phyloP scores from a whole-genome alignment of 352 stramenopile genomes.

The Globisporangium rhizosaccharum region DNA sequence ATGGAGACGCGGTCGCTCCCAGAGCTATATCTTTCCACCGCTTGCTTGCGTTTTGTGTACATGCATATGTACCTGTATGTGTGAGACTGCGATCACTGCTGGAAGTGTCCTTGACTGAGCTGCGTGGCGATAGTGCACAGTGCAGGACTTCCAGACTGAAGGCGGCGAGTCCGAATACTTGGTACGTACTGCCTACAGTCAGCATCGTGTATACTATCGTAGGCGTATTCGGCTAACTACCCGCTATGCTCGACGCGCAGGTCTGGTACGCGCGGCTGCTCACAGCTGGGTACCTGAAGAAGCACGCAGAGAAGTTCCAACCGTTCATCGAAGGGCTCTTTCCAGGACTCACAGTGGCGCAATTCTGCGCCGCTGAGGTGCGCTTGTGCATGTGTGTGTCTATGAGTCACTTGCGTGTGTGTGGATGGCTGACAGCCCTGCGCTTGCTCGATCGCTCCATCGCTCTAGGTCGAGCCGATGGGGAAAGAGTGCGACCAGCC shows the following conservation, averaged over 20 bases:
- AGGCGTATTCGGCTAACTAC: no score
- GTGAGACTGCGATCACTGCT: neutral
- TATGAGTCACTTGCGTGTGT: neutral
- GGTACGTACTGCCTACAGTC: constrained; percentile 14
- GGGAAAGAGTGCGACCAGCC: constrained; percentile 92
- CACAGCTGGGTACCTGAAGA: constrained; percentile 84
- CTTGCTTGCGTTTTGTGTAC: constrained; percentile 11
- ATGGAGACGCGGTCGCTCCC: constrained; percentile 71
- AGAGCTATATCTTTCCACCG: constrained; percentile 31
- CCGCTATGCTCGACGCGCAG: constrained; percentile 4
- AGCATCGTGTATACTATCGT: no score
- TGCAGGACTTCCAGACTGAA: constrained; percentile 83
- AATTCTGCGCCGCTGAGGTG: constrained; percentile 81
- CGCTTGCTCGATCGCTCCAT: neutral
- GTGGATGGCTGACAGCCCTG: no score
- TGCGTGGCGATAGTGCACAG: constrained; percentile 25
- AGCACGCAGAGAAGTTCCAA: constrained; percentile 81
- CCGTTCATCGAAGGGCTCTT: constrained; percentile 87
- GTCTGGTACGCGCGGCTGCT: constrained; percentile 88
- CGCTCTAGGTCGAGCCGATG: constrained; percentile 88
- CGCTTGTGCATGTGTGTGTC: neutral
- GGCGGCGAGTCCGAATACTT: constrained; percentile 84
- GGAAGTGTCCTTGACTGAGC: constrained; percentile 19
- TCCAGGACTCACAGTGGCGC: constrained; percentile 69
- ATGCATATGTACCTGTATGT: constrained; percentile 7